Conservation (phyloP, 495 filamentous ascomycete genomes). For the Penicillium dipodomyicola region DNA sequence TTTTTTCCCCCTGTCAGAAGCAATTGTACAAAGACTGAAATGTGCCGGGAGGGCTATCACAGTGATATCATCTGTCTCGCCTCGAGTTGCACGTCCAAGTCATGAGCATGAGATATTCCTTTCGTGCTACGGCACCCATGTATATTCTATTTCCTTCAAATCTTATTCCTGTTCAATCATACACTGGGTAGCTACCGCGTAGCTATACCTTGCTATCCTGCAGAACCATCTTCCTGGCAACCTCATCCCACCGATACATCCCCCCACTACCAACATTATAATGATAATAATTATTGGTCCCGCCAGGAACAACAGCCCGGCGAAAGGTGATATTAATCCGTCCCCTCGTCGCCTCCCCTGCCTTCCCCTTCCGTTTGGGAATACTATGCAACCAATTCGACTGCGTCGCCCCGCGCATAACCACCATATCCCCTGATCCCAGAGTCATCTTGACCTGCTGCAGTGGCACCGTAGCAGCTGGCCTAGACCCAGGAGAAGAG, state of each 20-base stretch:
- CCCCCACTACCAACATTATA: slow-evolving; percentile 72
- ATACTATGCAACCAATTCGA: slow-evolving; percentile 69
- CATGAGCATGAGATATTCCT: not conserved
- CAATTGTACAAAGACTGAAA: slow-evolving; percentile 6
- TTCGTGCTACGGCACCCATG: slow-evolving; percentile 8
- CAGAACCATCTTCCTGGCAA: slow-evolving; percentile 51
- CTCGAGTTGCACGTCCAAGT: slow-evolving; percentile 1
- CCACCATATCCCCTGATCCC: slow-evolving; percentile 64
- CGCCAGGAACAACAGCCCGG: slow-evolving; percentile 58
- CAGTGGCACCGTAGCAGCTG: slow-evolving; percentile 7
- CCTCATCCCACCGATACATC: slow-evolving; percentile 60
- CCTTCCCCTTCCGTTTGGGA: slow-evolving; percentile 62
- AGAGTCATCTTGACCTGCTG: slow-evolving; percentile 59
- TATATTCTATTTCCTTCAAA: slow-evolving; percentile 6
- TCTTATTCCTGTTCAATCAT: not conserved
- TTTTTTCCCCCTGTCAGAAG: slow-evolving; percentile 5
- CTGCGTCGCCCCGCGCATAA: slow-evolving; percentile 70
- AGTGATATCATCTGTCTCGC: not conserved
- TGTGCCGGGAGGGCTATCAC: not conserved
- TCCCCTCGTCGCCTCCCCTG: slow-evolving; percentile 48
- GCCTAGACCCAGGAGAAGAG: not conserved
- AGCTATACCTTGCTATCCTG: not conserved
- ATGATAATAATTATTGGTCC: slow-evolving; percentile 69
- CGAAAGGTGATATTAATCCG: slow-evolving; percentile 77
- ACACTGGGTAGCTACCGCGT: not conserved